Conservation (phyloP, 2,329 filamentous ascomycete species). For the Penicillium digitatum region DNA sequence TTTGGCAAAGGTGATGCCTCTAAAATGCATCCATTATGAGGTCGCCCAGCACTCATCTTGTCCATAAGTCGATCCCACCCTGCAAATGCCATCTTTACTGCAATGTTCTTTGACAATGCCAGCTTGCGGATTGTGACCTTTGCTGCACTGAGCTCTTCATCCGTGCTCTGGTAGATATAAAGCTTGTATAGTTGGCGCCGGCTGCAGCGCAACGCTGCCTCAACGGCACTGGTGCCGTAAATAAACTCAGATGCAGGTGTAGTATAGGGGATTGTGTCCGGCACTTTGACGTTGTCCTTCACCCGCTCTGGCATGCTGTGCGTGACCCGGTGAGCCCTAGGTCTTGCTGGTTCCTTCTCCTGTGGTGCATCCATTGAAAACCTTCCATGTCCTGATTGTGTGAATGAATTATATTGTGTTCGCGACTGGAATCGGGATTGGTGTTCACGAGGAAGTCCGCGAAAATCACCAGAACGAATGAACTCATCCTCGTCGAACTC, state of each 20-base stretch:
- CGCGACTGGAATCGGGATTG: constrained; percentile 13
- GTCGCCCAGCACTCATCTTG: constrained; percentile 75
- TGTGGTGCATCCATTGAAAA: background rate
- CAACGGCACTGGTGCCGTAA: constrained; percentile 77
- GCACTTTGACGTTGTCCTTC: constrained; percentile 36
- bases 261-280: constrained; percentile 60
- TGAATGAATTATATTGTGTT: background rate
- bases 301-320: constrained; percentile 31
- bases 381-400: background rate
- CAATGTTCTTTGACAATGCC: constrained; percentile 46
- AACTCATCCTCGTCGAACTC: constrained; percentile 32
- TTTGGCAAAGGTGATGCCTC: constrained; percentile 81
- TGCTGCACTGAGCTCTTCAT: constrained; percentile 48
- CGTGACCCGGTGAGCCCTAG: constrained; percentile 20
- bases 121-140: constrained; percentile 37
- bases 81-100: constrained; percentile 57
- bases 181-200: constrained; percentile 76
- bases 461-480: constrained; percentile 31
- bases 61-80: constrained; percentile 67
- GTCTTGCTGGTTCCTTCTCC: constrained; percentile 7
- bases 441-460: constrained; percentile 22
- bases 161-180: constrained; percentile 66
- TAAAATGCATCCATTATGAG: constrained; percentile 85
- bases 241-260: constrained; percentile 88
- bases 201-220: constrained; percentile 67